A percentile compares a stretch with the other conserved stretches of the same genome.
These are phyloP conservation scores for Cetradonia linearis DNA, from an alignment of 495 filamentous ascomycete genomes.

Conservation along the genomic window DNA sequence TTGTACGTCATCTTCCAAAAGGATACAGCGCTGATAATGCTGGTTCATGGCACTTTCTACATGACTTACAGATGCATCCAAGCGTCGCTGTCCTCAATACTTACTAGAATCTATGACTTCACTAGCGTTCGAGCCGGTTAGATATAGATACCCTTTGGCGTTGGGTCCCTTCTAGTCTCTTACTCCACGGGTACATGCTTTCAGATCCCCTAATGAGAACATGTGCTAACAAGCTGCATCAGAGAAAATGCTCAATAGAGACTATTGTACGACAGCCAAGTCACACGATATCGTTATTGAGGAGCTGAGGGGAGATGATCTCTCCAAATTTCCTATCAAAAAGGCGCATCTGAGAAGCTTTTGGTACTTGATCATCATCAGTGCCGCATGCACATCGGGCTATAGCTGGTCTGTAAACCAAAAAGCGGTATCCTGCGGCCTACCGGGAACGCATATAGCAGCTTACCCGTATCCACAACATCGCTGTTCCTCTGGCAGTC, in stretches of 20 bases:
- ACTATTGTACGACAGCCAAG: slow-evolving; percentile 13
- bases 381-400: slow-evolving; percentile 29
- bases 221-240: not conserved
- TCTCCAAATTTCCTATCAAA: slow-evolving; percentile 39
- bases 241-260: not conserved
- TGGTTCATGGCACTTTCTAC: no score
- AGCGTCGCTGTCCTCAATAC: no score
- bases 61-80: no score
- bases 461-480: not conserved
- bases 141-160: not conserved
- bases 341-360: slow-evolving; percentile 35
- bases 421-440: slow-evolving; percentile 18
- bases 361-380: slow-evolving; percentile 30
- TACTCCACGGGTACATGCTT: not conserved
- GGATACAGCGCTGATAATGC: no score
- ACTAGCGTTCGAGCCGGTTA: not conserved
- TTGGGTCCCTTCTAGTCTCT: not conserved
- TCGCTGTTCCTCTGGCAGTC: slow-evolving; percentile 29
- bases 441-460: not conserved
- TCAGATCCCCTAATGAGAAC: not conserved
- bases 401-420: slow-evolving; percentile 40
- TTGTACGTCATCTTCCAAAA: no score
- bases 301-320: slow-evolving; percentile 4
- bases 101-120: no score
- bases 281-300: slow-evolving; percentile 10